Evolutionary conservation across 176 grass and related monocot species (phyloP), one percentile per base, ranked within the genome.

Genomic region (Avena atlantica): DNA sequence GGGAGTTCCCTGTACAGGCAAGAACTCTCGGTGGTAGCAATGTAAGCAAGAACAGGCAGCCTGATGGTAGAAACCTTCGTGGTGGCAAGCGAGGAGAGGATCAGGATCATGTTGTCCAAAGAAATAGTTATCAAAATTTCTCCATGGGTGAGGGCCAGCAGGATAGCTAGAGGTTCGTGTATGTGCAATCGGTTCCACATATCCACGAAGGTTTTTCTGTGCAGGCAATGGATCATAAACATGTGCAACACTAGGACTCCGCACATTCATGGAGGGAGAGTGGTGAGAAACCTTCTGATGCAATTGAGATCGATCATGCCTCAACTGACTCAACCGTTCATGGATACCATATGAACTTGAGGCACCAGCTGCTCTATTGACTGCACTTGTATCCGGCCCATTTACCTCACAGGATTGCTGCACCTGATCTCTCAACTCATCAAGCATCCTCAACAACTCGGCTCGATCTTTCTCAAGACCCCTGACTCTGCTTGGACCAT

Each of bases 371-470:
- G 65, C 58, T 79, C 49, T 81, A 65, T 50, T 88, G 36, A 59
- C 25, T 70, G 62, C 78, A 92, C 70, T 87, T 70, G 71, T 29
- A 76, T 79, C 88, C 60, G 76, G 92, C 51, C 81, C 79, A 76
- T 82, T 82, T 27, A 81, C 87, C 70, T 98, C 92, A 55, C 92
- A 90, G 2, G 92, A 91, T 90, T 88, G 86, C 21, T 96, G 90
- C 10, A 98, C 90, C 86, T 96, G 96, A 58, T 91, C 97, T 64
- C 97, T 93, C 82, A 99, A 85, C 80, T 99, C 97, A 90, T 94
- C 92, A 62, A 99, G 94, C 93, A 94, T 94, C 86, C 77, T 87
- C 61, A 98, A 79, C 62, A 98, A 83, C 34, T 93, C 86, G 44
- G 87, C 90, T 17, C 88, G 88, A 69, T 96, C 93, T 91, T 93